Evolutionary conservation across 192 early-diverging fungal genomes (phyloP).

Genomic region (Chytriomyces sp.): DNA sequence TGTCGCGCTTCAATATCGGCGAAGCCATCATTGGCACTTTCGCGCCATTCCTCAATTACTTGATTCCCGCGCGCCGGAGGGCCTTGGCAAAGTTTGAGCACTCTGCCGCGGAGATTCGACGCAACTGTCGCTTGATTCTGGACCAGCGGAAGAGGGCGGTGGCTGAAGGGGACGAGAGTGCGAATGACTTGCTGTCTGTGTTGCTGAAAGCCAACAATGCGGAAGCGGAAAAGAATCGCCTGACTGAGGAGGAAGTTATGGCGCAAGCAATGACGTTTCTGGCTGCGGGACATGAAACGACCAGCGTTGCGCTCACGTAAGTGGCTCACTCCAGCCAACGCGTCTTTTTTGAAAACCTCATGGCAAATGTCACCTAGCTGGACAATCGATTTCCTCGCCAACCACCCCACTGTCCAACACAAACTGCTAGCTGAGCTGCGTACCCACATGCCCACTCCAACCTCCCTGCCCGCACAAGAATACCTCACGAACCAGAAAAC

Average conservation of each 20-base stretch:
- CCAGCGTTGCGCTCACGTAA: conserved; percentile 4
- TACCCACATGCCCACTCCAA: not conserved
- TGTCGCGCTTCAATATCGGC: not conserved
- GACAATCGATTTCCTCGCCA: conserved; percentile 16
- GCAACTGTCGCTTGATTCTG: not conserved
- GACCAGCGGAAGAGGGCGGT: not conserved
- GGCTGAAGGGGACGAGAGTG: not conserved
- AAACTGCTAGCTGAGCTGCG: not conserved
- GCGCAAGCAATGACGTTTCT: conserved; percentile 11
- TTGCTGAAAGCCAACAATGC: conserved; percentile 7
- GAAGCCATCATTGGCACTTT: not conserved
- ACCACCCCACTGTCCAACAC: conserved; percentile 3
- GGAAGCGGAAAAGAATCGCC: not conserved
- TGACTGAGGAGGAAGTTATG: conserved; percentile 13
- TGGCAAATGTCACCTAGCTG: not conserved
- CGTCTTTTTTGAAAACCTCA: too few relatives aligned
- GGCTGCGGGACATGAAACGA: conserved; percentile 8
- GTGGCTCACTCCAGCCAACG: too few relatives aligned
- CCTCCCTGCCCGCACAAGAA: not conserved
- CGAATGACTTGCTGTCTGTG: not conserved
- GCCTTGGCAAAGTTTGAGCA: not conserved
- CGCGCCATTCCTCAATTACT: conserved; percentile 1
- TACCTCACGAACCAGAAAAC: not conserved
- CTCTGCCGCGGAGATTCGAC: not conserved
- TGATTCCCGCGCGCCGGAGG: not conserved